These are phyloP conservation scores for Fusarium cicatricum DNA, from an alignment of 2,329 filamentous ascomycete species.

Conservation along the genomic window DNA sequence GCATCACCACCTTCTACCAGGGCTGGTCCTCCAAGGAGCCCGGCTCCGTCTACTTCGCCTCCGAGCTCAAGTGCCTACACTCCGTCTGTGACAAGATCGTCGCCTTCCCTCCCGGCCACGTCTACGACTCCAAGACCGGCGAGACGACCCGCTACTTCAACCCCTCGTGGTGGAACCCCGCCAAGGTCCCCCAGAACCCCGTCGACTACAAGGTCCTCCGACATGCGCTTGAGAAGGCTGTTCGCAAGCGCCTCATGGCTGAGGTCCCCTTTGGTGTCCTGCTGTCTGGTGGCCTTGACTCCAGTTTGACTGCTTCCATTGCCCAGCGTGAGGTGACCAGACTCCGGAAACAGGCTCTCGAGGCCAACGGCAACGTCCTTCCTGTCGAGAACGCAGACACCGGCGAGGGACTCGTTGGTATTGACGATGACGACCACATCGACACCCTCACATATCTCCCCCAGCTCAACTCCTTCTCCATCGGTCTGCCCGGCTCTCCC, in stretches of 20 bases:
- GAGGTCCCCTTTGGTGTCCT: slow-evolving; percentile 98
- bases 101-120: slow-evolving; percentile 91
- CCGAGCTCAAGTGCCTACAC: slow-evolving; percentile 92
- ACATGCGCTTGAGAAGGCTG: slow-evolving; percentile 84
- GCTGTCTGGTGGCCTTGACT: slow-evolving; percentile 94
- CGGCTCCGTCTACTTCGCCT: slow-evolving; percentile 91
- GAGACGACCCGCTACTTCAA: slow-evolving; percentile 87
- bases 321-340: slow-evolving; percentile 91
- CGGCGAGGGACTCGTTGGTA: slow-evolving; percentile 83
- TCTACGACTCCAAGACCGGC: slow-evolving; percentile 94
- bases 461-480: slow-evolving; percentile 98
- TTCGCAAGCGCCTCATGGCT: slow-evolving; percentile 97
- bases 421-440: slow-evolving; percentile 90
- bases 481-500: slow-evolving; percentile 90
- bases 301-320: slow-evolving; percentile 92
- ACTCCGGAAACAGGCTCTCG: slow-evolving; percentile 71
- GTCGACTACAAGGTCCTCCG: slow-evolving; percentile 86
- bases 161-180: slow-evolving; percentile 89
- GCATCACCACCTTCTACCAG: slow-evolving; percentile 97
- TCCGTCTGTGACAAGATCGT: slow-evolving; percentile 95
- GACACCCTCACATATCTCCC: slow-evolving; percentile 91
- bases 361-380: slow-evolving; percentile 54
- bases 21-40: slow-evolving; percentile 87
- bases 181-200: slow-evolving; percentile 78
- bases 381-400: slow-evolving; percentile 64